Evolutionary conservation across 352 stramenopile genomes (phyloP).

Genomic region (Pythium myriotylum): DNA sequence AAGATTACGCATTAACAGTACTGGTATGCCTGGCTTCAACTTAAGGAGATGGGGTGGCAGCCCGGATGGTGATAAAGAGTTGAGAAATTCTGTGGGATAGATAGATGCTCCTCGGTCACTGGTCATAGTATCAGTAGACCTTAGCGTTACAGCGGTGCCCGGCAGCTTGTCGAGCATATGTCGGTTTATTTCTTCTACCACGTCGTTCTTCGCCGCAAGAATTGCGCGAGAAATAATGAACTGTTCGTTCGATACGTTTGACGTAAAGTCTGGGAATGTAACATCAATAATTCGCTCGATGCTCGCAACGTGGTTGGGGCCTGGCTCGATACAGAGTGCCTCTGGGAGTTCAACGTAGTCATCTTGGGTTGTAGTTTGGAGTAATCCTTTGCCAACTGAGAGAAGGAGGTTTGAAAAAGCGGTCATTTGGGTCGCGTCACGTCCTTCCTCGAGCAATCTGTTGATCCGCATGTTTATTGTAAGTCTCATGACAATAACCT

Average conservation of each 20-base stretch:
- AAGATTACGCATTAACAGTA: too few relatives aligned
- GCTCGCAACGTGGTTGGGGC: background rate
- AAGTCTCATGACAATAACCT: background rate
- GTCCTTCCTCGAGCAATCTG: too few relatives aligned
- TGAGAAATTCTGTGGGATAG: too few relatives aligned
- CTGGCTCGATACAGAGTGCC: background rate
- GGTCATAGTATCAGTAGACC: background rate
- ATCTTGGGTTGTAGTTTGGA: too few relatives aligned
- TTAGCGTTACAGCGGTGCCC: background rate
- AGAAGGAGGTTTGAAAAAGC: background rate
- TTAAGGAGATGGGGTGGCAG: too few relatives aligned
- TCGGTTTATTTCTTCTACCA: background rate
- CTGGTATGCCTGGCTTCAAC: too few relatives aligned
- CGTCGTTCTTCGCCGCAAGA: background rate
- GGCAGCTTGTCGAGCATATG: background rate
- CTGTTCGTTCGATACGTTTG: background rate
- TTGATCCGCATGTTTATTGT: background rate
- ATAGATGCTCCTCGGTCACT: too few relatives aligned
- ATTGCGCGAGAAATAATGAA: background rate
- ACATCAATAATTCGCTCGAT: background rate
- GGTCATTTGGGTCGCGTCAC: too few relatives aligned
- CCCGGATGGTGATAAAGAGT: too few relatives aligned
- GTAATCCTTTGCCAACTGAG: too few relatives aligned
- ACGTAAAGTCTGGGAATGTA: conserved; percentile 1
- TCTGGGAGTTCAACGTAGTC: background rate